These are phyloP conservation scores for Verticillium nonalfalfae DNA, from an alignment of 2,329 filamentous ascomycete genomes.

Conservation along the genomic window DNA sequence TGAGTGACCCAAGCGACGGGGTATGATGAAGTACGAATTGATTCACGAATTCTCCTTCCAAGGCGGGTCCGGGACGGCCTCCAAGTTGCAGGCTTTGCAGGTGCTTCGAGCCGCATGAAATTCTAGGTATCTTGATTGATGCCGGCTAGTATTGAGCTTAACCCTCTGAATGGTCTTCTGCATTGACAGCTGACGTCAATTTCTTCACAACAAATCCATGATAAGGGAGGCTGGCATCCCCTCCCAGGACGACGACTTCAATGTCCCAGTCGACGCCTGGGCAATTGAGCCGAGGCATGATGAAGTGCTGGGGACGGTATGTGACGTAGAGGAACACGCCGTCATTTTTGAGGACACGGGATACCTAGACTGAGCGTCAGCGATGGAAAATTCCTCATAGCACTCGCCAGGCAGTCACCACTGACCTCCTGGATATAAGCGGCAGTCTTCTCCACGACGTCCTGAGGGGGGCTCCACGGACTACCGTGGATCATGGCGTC, in stretches of 20 bases:
- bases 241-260: neutral
- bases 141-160: too few relatives aligned
- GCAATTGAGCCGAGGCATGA: constrained; percentile 35
- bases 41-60: too few relatives aligned
- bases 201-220: neutral
- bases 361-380: neutral
- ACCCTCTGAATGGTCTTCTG: neutral
- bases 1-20: too few relatives aligned
- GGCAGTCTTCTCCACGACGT: constrained; percentile 39
- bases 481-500: constrained; percentile 51
- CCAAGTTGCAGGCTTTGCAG: too few relatives aligned
- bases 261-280: neutral
- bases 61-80: too few relatives aligned
- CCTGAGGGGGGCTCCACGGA: constrained; percentile 43
- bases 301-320: constrained; percentile 48
- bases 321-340: constrained; percentile 47
- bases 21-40: too few relatives aligned
- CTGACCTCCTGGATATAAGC: constrained; percentile 44
- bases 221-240: neutral
- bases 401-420: neutral
- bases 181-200: neutral
- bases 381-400: neutral
- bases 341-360: constrained; percentile 37
- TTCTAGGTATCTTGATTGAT: too few relatives aligned
- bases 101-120: too few relatives aligned